phyloP scores from a whole-genome alignment of 192 early-diverging fungal species.

The Dissophora ornata region DNA sequence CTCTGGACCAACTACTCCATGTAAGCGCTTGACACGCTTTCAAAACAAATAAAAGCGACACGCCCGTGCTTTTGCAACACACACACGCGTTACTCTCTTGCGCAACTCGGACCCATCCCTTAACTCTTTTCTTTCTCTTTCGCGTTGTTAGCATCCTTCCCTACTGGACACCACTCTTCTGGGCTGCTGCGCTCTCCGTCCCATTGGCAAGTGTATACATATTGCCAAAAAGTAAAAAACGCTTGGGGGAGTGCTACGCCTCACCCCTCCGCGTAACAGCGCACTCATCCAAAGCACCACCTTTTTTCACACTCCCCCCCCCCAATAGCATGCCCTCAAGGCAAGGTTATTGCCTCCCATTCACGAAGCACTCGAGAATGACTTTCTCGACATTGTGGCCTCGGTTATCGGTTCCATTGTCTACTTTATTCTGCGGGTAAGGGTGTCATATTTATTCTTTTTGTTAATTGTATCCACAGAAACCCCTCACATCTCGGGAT shows the following conservation, averaged over 20 bases:
- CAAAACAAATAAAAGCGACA: no score
- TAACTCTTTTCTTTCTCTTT: not conserved
- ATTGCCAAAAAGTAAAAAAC: no score
- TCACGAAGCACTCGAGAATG: slow-evolving; percentile 30
- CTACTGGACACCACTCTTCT: slow-evolving; percentile 50
- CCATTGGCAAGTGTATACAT: slow-evolving; percentile 42
- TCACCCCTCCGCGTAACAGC: no score
- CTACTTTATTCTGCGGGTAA: slow-evolving; percentile 27
- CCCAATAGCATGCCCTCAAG: slow-evolving; percentile 36
- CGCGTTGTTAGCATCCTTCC: slow-evolving; percentile 25
- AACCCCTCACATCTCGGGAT: no score
- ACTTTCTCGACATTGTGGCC: slow-evolving; percentile 31
- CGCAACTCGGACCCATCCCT: no score
- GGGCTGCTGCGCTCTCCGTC: slow-evolving; percentile 45
- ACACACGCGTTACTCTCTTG: no score
- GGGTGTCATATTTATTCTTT: not conserved
- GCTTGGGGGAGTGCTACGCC: no score
- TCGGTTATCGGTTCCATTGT: slow-evolving; percentile 16
- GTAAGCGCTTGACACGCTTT: no score
- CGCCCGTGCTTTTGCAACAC: not conserved
- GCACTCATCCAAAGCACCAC: no score
- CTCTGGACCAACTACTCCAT: slow-evolving; percentile 40
- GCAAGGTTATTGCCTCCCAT: slow-evolving; percentile 11
- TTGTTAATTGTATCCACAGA: no score
- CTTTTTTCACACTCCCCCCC: not conserved